Base-by-base conservation (phyloP, 345 rosid genomes). In the Jatropha curcas region DNA sequence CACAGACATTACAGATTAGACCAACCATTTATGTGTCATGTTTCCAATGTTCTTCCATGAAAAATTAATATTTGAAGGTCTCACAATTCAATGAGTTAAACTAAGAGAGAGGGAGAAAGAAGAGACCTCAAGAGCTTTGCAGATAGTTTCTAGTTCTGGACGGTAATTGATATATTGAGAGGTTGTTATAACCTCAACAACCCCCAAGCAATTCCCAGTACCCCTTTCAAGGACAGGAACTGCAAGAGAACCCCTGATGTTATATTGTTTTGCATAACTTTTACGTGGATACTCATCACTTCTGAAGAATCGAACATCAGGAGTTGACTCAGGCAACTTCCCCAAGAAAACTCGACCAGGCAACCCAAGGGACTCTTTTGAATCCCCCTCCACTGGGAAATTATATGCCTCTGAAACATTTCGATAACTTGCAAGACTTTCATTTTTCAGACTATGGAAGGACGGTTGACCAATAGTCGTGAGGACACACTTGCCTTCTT, bases 41-140 rank as follows among this genome's bases (percentile, higher is more conserved):
- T 62, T 51, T 35, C 7, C 19, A 22, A 22, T 48, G 19, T n/a
- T 41, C 45, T 65, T 56, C 55, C 5, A 65, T 41, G 56, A 77
- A 51, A 65, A 65, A 22, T n/a, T n/a, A n/a, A n/a, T n/a, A n/a
- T n/a, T n/a, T n/a, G n/a, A n/a, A n/a, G n/a, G n/a, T n/a, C n/a
- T n/a, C n/a, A n/a, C n/a, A n/a, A n/a, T n/a, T n/a, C n/a, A n/a
- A n/a, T n/a, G n/a, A n/a, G n/a, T n/a, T n/a, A n/a, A n/a, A n/a
- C n/a, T n/a, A n/a, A 34, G 5, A 60, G 56, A 48, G 31, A 34
- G 45, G 8, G 11, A 65, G 60, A 72, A 67, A 82, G 77, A 79
- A 71, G 75, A 70, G 72, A 93, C 98, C 98, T 90, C 93, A n/a
- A 94, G 97, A 79, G 97, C 98, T 84, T 87, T 84, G 86, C 98